phyloP scores from a whole-genome alignment of 345 rosid genomes.

The Salix suchowensis region DNA sequence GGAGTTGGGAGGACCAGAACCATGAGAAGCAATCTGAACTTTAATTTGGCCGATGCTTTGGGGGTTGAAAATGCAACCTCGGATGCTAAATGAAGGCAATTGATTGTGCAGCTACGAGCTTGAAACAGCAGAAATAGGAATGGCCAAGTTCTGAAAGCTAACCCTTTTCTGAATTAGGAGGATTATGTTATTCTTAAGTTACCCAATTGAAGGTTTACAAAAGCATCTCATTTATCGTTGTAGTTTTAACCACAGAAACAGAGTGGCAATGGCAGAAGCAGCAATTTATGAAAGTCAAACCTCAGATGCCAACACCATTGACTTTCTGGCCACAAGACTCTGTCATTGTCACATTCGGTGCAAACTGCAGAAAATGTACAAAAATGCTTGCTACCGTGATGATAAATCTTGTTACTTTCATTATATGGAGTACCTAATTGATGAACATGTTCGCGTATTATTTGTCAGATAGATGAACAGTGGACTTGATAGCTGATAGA shows the following conservation, averaged over 20 bases:
- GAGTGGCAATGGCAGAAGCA: neutral
- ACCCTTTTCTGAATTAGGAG: neutral
- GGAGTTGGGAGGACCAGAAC: slow-evolving; percentile 66
- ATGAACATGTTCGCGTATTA: neutral
- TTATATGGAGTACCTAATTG: neutral
- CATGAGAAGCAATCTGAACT: slow-evolving; percentile 71
- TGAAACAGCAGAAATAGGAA: neutral
- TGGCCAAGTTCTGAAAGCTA: neutral
- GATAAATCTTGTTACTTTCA: neutral
- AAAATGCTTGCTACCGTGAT: neutral
- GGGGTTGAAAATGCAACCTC: slow-evolving; percentile 30
- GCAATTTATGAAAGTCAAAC: neutral
- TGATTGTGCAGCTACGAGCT: neutral
- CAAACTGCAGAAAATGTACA: neutral
- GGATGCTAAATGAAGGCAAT: slow-evolving; percentile 14
- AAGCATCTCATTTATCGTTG: neutral
- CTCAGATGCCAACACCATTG: neutral
- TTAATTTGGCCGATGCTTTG: slow-evolving; percentile 66
- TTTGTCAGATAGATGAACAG: neutral
- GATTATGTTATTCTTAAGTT: neutral
- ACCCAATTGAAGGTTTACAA: neutral
- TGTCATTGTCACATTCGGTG: neutral
- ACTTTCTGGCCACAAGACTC: neutral
- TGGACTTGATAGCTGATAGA: neutral
- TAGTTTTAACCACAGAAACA: slow-evolving; percentile 1